Evolutionary conservation across 345 rosid species (phyloP).

Genomic region (Triadica sebifera): DNA sequence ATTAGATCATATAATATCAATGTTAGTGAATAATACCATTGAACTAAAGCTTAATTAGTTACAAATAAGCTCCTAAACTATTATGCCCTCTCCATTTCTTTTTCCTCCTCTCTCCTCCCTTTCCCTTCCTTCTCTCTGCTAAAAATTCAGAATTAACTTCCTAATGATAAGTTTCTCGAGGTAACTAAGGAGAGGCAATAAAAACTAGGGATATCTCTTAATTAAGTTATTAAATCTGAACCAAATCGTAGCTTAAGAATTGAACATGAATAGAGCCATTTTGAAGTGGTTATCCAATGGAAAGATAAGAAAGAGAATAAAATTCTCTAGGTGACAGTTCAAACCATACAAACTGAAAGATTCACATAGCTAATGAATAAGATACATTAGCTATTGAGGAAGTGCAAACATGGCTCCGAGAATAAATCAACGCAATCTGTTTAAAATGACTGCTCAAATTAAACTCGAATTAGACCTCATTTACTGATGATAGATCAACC

Average conservation of each 20-base stretch:
- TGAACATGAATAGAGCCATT: background rate
- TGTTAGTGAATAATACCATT: too few relatives aligned
- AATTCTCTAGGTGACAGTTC: background rate
- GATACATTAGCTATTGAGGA: background rate
- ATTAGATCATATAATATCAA: too few relatives aligned
- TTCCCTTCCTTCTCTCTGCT: too few relatives aligned
- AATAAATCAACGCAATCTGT: background rate
- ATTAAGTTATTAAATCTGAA: background rate
- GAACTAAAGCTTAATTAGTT: too few relatives aligned
- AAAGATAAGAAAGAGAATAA: background rate
- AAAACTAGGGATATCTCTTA: background rate
- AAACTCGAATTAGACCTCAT: background rate
- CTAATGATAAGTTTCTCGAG: background rate
- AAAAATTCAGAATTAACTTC: too few relatives aligned
- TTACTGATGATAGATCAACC: constrained; percentile 11
- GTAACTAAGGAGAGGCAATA: background rate
- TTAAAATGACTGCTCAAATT: background rate
- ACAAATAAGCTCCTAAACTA: too few relatives aligned
- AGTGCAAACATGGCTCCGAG: background rate
- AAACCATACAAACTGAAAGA: constrained; percentile 4
- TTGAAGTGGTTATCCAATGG: too few relatives aligned
- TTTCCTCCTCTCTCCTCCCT: too few relatives aligned
- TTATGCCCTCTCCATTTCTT: too few relatives aligned
- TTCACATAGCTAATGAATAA: background rate
- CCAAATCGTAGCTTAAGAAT: background rate